Conservation (phyloP, 331 rosid genomes). For the Spiraea crenata region DNA sequence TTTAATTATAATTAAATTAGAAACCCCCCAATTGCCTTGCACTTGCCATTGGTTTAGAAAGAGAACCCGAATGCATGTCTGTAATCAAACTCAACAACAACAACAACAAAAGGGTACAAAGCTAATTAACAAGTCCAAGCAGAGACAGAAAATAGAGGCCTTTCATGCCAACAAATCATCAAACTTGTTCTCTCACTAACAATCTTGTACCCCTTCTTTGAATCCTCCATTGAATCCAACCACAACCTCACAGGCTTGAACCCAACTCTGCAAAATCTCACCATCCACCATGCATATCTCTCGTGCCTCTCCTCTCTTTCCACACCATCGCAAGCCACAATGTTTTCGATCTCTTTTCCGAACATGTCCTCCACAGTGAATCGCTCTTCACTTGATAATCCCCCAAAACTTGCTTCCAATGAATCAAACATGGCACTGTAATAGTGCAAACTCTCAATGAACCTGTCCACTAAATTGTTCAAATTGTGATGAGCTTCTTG, state of each 20-base stretch:
- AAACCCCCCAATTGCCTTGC: no score
- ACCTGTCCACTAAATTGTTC: constrained; percentile 14
- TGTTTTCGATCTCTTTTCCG: constrained; percentile 28
- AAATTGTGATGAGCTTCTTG: constrained; percentile 26
- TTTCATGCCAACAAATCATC: constrained; percentile 28
- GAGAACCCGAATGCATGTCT: no score
- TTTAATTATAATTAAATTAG: no score
- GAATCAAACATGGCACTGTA: constrained; percentile 28
- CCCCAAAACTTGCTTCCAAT: constrained; percentile 10
- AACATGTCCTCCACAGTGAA: constrained; percentile 11
- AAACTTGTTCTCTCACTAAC: constrained; percentile 4
- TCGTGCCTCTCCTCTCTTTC: constrained; percentile 28
- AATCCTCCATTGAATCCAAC: constrained; percentile 14
- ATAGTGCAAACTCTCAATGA: constrained; percentile 21
- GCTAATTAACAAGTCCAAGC: constrained; percentile 17
- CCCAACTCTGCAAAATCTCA: constrained; percentile 22
- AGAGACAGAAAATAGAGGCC: constrained; percentile 26
- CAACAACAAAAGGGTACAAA: neutral
- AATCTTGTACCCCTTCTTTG: constrained; percentile 16
- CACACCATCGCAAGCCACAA: constrained; percentile 28
- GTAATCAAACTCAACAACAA: neutral
- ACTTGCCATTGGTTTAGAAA: no score
- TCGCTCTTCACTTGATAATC: constrained; percentile 9
- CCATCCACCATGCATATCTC: constrained; percentile 26
- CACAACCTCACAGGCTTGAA: constrained; percentile 26